Evolutionary conservation across 148 eudicot genomes (phyloP), one percentile per base, ranked within the genome.

Genomic region (Heliosperma pusillum): DNA sequence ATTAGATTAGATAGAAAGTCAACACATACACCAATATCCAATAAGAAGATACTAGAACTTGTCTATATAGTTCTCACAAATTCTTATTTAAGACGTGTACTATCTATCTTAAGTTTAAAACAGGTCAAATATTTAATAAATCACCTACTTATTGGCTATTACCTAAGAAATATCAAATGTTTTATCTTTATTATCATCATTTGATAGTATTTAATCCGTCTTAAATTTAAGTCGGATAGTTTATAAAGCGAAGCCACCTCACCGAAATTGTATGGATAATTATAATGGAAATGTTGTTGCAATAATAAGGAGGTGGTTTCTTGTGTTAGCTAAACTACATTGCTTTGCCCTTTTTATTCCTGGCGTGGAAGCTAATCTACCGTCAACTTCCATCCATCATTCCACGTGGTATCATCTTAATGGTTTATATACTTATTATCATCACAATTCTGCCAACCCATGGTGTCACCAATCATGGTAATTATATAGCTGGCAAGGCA

Each of bases 361-460:
- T 57, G 64, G 50, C 79, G 83, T 81, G 66, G 60, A 81, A 73
- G 80, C 36, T 66, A 77, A 81, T 66, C 74, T 22, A 50, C 80
- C 80, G 76, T 70, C 66, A 53, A 70, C n/a, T 40, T 42, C 80
- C 11, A 71, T 47, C 27, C 45, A 12, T 50, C 20, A 65, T 3
- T 55, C 75, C 81, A 81, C 76, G 78, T 74, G 78, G 76, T 71
- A 1, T 13, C 22, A 74, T 81, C 78, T 0, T n/a, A 74, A 20
- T 24, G 78, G 67, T 22, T 10, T 8, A 20, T 7, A 36, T 36
- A 7, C 40, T 36, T 36, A 0, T 3, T 11, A 50, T 50, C 55
- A 50, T 12, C 55, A 50, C 75, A 70, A 5, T 70, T 80, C 7
- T 70, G 79, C 73, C 66, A 10, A 69, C 78, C 25, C 13, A 67